Conservation (phyloP, 306 rosid species). For the Dicorynia guianensis region DNA sequence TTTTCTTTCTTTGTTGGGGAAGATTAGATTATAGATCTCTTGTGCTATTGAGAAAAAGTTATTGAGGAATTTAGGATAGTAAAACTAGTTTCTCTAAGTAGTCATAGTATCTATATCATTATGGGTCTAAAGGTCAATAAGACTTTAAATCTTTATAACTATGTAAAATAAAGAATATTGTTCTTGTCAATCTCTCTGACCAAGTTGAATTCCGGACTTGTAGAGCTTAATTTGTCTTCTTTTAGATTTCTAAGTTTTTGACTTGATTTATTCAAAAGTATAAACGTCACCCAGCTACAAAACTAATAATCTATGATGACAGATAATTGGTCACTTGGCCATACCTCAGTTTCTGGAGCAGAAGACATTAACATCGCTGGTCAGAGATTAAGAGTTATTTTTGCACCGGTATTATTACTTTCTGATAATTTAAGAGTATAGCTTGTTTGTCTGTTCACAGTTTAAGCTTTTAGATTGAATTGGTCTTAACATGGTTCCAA, state of each 20-base stretch:
- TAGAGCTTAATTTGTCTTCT: background rate
- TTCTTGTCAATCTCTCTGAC: constrained; percentile 8
- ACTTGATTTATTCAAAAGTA: background rate
- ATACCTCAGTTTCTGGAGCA: constrained; percentile 65
- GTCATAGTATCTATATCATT: too few relatives aligned
- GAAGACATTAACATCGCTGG: constrained; percentile 76
- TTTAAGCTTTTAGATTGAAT: constrained; percentile 28
- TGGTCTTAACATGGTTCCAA: constrained; percentile 8
- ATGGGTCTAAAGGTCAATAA: background rate
- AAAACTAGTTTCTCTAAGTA: too few relatives aligned
- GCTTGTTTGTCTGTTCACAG: background rate
- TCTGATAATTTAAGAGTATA: constrained; percentile 27
- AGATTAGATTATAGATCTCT: too few relatives aligned
- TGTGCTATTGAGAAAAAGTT: too few relatives aligned
- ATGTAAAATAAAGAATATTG: background rate
- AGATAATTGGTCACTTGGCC: constrained; percentile 86
- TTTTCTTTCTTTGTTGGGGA: too few relatives aligned
- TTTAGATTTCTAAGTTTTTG: constrained; percentile 10
- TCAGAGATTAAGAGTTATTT: constrained; percentile 67
- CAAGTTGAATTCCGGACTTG: background rate
- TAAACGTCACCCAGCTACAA: constrained; percentile 8
- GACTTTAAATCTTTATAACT: background rate
- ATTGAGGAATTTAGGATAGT: too few relatives aligned
- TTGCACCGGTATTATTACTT: constrained; percentile 72
- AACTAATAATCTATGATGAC: constrained; percentile 38